Base-by-base conservation (phyloP, 345 rosid species). In the Psidium guajava region DNA sequence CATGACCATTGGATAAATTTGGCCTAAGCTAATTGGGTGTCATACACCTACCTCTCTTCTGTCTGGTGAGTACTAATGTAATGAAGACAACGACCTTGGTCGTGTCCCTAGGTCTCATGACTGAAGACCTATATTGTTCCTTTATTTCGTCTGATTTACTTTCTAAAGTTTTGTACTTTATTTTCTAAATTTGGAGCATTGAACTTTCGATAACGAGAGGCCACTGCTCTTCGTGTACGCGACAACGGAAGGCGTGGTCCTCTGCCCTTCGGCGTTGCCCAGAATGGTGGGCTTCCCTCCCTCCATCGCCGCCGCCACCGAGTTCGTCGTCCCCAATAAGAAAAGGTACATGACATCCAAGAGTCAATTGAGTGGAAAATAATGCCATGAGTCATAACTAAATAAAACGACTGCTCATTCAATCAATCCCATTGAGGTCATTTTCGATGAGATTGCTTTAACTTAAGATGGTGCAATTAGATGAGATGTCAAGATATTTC, bases 301-400 rank as follows among this genome's bases (percentile, higher is more conserved):
- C 89, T 98, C 99, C 99, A 98, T 98, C 1, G 99, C 99, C 54
- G 99, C 99, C 54, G 94, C 99, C 1, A 98, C 99, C 27, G 99
- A 98, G 85, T 96, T 98, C 22, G 99, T 98, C 11, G 99, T 98
- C 54, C 99, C 99, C 85, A 95, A 86, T 64, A 64, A 32, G 75
- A 40, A 18, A 28, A 64, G 42, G 22, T 15, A 4, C 44, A 1
- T 3, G 44, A 9, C 18, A 7, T 61, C 40, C 2, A 64, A 64
- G 42, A 28, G 22, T 1, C 74, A 28, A 61, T 28, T 61, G 22
- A 32, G 44, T 0, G 0, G 42, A 16, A 64, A 64, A 64, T 28
- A 64, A 28, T 13, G 12, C 3, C 22, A 28, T 64, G 2, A 51
- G 44, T 64, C 44, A 16, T 42, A 64, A 28, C 42, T 28, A 28